Evolutionary conservation across 805 yeast genomes (phyloP).

Genomic region (Hemisphaericaspora nanyangensis): DNA sequence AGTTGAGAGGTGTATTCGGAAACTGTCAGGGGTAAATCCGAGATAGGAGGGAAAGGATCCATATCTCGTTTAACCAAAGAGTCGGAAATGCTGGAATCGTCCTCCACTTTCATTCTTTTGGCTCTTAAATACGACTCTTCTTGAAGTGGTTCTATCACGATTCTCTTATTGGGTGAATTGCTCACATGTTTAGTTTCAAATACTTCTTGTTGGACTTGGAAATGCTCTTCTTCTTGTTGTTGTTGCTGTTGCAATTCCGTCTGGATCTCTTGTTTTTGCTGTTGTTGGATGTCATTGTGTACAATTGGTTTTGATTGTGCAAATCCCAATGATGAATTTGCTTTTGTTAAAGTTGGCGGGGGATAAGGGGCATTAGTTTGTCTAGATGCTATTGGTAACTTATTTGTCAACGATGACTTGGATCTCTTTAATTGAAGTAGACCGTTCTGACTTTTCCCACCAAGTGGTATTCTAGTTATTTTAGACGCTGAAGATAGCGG

Average conservation of each 20-base stretch:
- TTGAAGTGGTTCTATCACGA: slow-evolving; percentile 10
- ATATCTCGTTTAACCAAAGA: slow-evolving; percentile 4
- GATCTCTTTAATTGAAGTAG: slow-evolving; percentile 29
- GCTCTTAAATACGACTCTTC: slow-evolving; percentile 4
- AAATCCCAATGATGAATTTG: slow-evolving; percentile 38
- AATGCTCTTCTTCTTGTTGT: background rate
- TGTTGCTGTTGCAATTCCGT: background rate
- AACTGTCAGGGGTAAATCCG: slow-evolving; percentile 12
- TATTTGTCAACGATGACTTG: slow-evolving; percentile 18
- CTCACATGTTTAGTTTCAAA: background rate
- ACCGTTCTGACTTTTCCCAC: slow-evolving; percentile 37
- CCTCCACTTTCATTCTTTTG: slow-evolving; percentile 3
- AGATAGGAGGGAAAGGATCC: slow-evolving; percentile 4
- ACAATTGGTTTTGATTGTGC: slow-evolving; percentile 11
- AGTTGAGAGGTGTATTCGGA: slow-evolving; percentile 14
- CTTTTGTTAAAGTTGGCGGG: slow-evolving; percentile 27
- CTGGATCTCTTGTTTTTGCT: background rate
- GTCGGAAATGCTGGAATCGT: slow-evolving; percentile 6
- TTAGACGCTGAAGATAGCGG: background rate
- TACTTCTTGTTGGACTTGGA: slow-evolving; percentile 1
- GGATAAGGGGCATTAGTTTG: slow-evolving; percentile 2
- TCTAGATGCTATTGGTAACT: too few relatives aligned
- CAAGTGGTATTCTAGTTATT: slow-evolving; percentile 30
- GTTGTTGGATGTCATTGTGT: background rate
- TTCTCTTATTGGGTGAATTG: slow-evolving; percentile 1